Conservation (phyloP, 345 rosid species). For the Syzygium aqueum region DNA sequence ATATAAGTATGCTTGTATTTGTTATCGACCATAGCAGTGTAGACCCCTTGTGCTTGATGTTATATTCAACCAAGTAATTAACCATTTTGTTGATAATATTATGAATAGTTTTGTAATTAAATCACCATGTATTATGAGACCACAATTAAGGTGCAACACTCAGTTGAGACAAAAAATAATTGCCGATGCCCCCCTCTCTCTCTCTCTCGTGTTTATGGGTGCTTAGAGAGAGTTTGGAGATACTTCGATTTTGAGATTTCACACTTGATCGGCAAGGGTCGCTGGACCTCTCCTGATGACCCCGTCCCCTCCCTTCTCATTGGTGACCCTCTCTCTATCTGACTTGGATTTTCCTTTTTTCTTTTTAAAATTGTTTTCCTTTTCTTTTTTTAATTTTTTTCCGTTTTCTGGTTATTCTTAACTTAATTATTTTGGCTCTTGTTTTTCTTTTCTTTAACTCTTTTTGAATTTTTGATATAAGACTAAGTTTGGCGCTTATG, state of each 20-base stretch:
- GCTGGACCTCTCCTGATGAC: too few relatives aligned
- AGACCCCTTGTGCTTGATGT: neutral
- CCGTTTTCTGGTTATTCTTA: neutral
- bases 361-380: too few relatives aligned
- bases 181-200: too few relatives aligned
- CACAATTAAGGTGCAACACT: too few relatives aligned
- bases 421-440: neutral
- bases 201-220: neutral
- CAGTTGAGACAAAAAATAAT: neutral
- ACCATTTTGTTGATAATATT: neutral
- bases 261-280: too few relatives aligned
- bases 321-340: too few relatives aligned
- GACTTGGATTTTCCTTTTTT: neutral
- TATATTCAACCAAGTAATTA: neutral
- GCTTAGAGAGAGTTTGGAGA: neutral
- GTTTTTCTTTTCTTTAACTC: too few relatives aligned
- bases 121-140: neutral
- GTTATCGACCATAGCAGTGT: neutral
- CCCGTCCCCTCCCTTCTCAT: neutral
- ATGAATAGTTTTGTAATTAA: neutral
- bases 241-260: too few relatives aligned
- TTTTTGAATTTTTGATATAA: too few relatives aligned
- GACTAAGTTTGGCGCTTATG: too few relatives aligned
- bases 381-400: too few relatives aligned
- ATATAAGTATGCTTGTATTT: too few relatives aligned